Evolutionary conservation across 495 filamentous ascomycete genomes (phyloP), one percentile per base, ranked within the genome.

Genomic region (Penicillium turbatum): DNA sequence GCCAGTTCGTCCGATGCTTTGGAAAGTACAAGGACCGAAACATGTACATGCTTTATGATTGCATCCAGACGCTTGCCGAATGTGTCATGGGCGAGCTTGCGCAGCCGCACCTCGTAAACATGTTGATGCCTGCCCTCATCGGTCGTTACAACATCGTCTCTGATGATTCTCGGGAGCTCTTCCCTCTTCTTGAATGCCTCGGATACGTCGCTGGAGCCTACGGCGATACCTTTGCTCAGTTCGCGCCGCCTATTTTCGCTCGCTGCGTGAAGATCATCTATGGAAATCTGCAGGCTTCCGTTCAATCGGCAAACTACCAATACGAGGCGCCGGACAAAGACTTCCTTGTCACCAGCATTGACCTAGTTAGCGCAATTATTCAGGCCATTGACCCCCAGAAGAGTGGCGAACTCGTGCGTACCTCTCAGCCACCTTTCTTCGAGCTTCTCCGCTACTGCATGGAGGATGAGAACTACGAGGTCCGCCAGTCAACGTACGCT

Each of bases 1-100:
- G 82, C 37, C 95, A 97, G 67, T 97, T 91, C 62, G 92, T 96
- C 36, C 73, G 80, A 53, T 97, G 95, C 68, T 97, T 99, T 73
- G 78, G 71, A 24, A 89, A 86, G 68, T 99, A 97, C 81, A 97
- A 99, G 77, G 92, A 97, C 67, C 84, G 89, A 45, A 99, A 99
- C 75, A 96, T 96, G 84, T 97, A 92, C 74, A 90, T 97, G 52
- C 83, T 99, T 32, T 99, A 99, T 72, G 95, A 97, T 73, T 99
- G 93, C 71, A 88, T 99, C 42, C 93, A 99, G 71, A 97, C 95
- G 0, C 75, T 99, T 35, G 93, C 93, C 12, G 95, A 99, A 65
- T 86, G 91, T 67, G 87, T 97, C 42, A 88, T 89, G 44, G 82
- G 82, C 15, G 82, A 86, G 38, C 74, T 99, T 39, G 83, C 89